Evolutionary conservation across 23 red algal genomes (phyloP).

Genomic region (Chondrus crispus): DNA sequence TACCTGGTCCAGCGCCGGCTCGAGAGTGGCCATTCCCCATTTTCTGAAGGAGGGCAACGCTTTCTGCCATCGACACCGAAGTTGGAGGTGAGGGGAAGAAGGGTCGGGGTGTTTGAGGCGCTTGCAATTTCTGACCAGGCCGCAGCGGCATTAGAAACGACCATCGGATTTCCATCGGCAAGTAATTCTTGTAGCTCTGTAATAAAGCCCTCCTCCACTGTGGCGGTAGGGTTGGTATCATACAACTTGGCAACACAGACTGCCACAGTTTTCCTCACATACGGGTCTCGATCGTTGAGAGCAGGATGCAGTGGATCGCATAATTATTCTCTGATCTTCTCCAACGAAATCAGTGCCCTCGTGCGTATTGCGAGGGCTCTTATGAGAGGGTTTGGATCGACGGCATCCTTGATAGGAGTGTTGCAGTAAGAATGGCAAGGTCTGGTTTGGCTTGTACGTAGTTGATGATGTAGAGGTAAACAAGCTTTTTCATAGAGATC

Average conservation of each 20-base stretch:
- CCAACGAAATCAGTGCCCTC: slow-evolving; percentile 80
- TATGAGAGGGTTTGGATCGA: slow-evolving; percentile 86
- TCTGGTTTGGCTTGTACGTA: slow-evolving; percentile 84
- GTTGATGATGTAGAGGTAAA: slow-evolving; percentile 94
- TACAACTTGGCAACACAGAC: slow-evolving; percentile 89
- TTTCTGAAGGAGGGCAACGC: too few relatives aligned
- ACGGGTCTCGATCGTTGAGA: slow-evolving; percentile 76
- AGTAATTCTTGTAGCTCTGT: slow-evolving; percentile 57
- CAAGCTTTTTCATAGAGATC: slow-evolving; percentile 91
- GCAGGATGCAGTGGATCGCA: slow-evolving; percentile 62
- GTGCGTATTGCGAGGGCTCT: slow-evolving; percentile 90
- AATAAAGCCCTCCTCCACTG: slow-evolving; percentile 67
- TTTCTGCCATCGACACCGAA: too few relatives aligned
- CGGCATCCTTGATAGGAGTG: slow-evolving; percentile 89
- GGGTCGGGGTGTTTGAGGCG: not conserved
- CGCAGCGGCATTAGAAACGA: slow-evolving; percentile 82
- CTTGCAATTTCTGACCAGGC: slow-evolving; percentile 71
- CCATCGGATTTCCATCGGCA: slow-evolving; percentile 82
- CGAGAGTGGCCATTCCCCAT: too few relatives aligned
- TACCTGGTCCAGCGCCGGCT: too few relatives aligned
- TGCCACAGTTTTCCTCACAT: slow-evolving; percentile 91
- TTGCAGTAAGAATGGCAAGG: slow-evolving; percentile 89
- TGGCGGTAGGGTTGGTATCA: slow-evolving; percentile 54
- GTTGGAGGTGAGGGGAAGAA: slow-evolving; percentile 48
- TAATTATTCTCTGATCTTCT: slow-evolving; percentile 74